Base-by-base conservation (phyloP, 768 basidiomycete genomes). In the Mycena latifolia region DNA sequence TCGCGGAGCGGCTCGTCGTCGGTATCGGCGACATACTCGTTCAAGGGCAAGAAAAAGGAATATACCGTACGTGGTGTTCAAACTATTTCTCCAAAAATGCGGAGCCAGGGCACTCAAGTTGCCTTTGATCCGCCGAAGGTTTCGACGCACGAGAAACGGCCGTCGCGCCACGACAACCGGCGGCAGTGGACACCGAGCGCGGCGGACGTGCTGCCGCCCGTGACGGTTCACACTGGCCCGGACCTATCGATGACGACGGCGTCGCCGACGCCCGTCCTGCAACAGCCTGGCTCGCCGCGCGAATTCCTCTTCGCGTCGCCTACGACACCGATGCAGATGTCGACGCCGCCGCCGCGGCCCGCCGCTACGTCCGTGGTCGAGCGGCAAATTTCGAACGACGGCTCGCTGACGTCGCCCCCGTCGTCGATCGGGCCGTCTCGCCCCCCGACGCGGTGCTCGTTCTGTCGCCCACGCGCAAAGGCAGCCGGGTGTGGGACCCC, bases 401-500 rank as follows among this genome's bases (percentile, higher is more conserved):
- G 81, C 10, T 83, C 81, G 31, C 71, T 81, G 47, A 79, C 81
- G 20, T 85, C 88, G n/a, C 86, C 86, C 14, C 79, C 81, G 18
- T 88, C 90, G 0, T 88, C 88, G 0, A 71, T 80, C 27, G 85
- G 87, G 2, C 85, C 89, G 1, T 84, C 17, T 88, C 86, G 18
- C 85, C 87, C 14, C 74, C 79, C 27, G 86, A 86, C 47, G 77
- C 76, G 10, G 76, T 77, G 25, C 73, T 80, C 10, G 59, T 75
- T 39, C 63, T 77, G 20, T 73, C 79, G 12, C 76, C 82, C 3
- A 55, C 75, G 39, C 77, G 80, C 53, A 87, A 85, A 71, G 82
- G 84, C 24, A 86, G 84, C 3, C 85, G 94, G 24, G 90, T 92
- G 6, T 97, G 92, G 89, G 94, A 96, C 74, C 95, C 95, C 20